Evolutionary conservation across 805 yeast species (phyloP).

Genomic region (Debaryomyces castellii): DNA sequence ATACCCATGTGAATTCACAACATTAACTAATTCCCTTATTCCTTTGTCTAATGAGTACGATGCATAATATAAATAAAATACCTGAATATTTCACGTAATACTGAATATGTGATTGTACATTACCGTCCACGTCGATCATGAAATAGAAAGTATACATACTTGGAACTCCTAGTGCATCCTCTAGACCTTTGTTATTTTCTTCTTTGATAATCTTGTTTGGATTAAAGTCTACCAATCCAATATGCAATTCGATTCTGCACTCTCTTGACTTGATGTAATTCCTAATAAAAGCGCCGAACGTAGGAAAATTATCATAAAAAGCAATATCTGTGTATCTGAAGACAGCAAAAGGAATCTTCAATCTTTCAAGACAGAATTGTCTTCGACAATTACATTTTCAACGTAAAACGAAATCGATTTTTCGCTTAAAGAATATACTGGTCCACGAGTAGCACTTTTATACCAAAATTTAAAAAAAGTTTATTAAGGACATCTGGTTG

Average conservation of each 20-base stretch:
- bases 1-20: conserved; percentile 24
- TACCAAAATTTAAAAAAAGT: not conserved
- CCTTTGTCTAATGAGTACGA: conserved; percentile 17
- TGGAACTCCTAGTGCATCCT: not conserved
- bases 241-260: conserved; percentile 7
- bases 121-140: not conserved
- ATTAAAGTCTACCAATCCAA: conserved; percentile 11
- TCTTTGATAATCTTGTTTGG: conserved; percentile 13
- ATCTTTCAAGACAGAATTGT: conserved; percentile 1
- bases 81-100: conserved; percentile 21
- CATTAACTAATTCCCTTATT: conserved; percentile 11
- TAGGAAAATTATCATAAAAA: conserved; percentile 20
- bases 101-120: not conserved
- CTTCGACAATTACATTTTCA: not conserved
- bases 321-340: conserved; percentile 22
- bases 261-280: conserved; percentile 4
- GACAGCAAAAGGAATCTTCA: conserved; percentile 22
- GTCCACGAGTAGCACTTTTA: not conserved
- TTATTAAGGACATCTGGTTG: too few relatives aligned
- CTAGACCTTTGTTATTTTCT: not conserved
- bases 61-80: conserved; percentile 26
- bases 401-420: not conserved
- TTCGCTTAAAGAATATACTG: not conserved
- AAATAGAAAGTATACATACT: not conserved
- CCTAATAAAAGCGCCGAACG: conserved; percentile 10